These are phyloP conservation scores for Epichloe coenophiala DNA, from an alignment of 2,329 filamentous ascomycete genomes.

Conservation along the genomic window DNA sequence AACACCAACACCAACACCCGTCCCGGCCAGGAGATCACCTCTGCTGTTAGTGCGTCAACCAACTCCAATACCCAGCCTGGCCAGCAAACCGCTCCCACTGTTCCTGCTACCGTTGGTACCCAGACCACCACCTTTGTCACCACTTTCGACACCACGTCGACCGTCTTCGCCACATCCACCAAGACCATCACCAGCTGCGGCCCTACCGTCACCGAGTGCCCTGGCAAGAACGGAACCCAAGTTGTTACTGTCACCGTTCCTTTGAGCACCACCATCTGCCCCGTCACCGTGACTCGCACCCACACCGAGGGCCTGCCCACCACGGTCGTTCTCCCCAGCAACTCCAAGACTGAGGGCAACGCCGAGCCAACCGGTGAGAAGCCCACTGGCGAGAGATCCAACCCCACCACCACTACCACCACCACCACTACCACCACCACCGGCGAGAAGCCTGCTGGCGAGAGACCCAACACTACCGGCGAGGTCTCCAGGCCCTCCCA, in stretches of 20 bases:
- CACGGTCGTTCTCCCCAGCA: slow-evolving; percentile 9
- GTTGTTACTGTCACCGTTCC: slow-evolving; percentile 41
- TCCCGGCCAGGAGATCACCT: no score
- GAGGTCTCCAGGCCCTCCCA: slow-evolving; percentile 6
- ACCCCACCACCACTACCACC: not conserved
- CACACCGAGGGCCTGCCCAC: slow-evolving; percentile 12
- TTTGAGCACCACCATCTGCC: slow-evolving; percentile 47
- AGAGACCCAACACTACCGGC: slow-evolving; percentile 5
- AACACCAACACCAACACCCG: no score
- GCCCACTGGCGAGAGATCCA: slow-evolving; percentile 7
- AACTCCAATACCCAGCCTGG: not conserved
- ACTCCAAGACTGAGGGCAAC: slow-evolving; percentile 5
- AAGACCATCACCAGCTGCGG: slow-evolving; percentile 37
- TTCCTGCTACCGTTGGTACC: not conserved
- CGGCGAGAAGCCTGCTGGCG: slow-evolving; percentile 1
- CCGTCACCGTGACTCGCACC: slow-evolving; percentile 41
- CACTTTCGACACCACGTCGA: slow-evolving; percentile 32
- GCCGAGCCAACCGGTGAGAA: slow-evolving; percentile 6
- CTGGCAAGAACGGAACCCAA: slow-evolving; percentile 31
- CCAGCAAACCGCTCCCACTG: slow-evolving; percentile 2
- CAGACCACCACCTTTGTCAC: slow-evolving; percentile 12
- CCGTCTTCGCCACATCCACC: slow-evolving; percentile 35
- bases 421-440: no score
- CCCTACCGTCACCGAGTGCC: slow-evolving; percentile 36
- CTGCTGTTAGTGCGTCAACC: not conserved